Evolutionary conservation across 148 eudicot species (phyloP), one percentile per base, ranked within the genome.

Genomic region (Euryodendron excelsum): DNA sequence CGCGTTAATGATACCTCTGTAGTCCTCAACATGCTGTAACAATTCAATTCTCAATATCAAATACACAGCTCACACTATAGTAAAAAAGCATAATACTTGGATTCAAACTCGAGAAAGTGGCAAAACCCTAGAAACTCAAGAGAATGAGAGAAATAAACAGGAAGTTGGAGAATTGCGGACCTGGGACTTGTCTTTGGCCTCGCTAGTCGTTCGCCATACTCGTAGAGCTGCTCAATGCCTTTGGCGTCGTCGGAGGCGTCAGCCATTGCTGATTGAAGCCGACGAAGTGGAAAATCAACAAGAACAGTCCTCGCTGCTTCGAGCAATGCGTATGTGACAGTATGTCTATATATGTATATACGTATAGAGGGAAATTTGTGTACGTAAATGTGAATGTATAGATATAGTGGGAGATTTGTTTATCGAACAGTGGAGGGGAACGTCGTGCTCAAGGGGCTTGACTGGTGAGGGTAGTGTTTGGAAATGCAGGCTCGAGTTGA

Each of bases 101-200:
- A n/a, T n/a, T n/a, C n/a, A n/a, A n/a, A n/a, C n/a, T n/a, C n/a
- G n/a, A n/a, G n/a, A n/a, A n/a, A n/a, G n/a, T 66, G 27, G 23
- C 53, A 37, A 72, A 81, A 85, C 86, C 88, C 88, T 83, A 84
- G 81, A 80, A 83, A 33, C 10, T 13, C 4, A 44, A 73, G 5
- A 61, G 3, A 56, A 37, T 33, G n/a, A 30, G 30, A 31, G 1
- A 60, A n/a, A n/a, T n/a, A n/a, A n/a, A n/a, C n/a, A n/a, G 69
- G 23, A 58, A 14, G 59, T 30, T 44, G 5, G 17, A n/a, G 27
- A 61, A 20, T 11, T 4, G 31, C n/a, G 41, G 30, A 94, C 98
- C 96, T 95, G 92, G 31, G 98, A 90, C 90, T 93, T 95, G 87
- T 95, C 98, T 72, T 91, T 93, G 74, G 94, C 89, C 75, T 90